Base-by-base conservation (phyloP, 495 filamentous ascomycete genomes). In the Aspergillus sclerotiicarbonarius region DNA sequence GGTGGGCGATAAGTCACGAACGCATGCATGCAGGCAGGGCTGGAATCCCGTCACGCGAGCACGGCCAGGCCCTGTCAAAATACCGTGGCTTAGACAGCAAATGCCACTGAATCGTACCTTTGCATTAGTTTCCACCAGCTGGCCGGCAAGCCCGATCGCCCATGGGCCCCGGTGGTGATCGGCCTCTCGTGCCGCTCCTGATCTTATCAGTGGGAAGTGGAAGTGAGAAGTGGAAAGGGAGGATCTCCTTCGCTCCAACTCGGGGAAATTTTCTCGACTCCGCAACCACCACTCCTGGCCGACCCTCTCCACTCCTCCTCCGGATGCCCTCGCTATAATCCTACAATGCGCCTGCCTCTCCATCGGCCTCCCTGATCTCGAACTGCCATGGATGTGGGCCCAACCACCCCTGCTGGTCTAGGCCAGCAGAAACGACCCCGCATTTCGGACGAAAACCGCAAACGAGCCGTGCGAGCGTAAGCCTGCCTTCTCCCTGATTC, bases 381-480 rank as follows among this genome's bases (percentile, higher is more conserved):
- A 51, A 50, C 56, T 51, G 54, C 50, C 33, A 67, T 67, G 64
- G 70, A 73, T 53, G 51, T 69, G 69, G 64, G 57, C 48, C 60
- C 63, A 53, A 54, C 64, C 57, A 64, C 66, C 49, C 63, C 64
- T 54, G 53, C 67, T 56, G 66, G 66, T 21, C 45, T 56, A 19
- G 68, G 71, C 60, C 71, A 70, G 43, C 71, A 70, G 59, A 79
- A 79, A 60, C 72, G 76, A 64, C 75, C 75, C 57, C 76, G 76
- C 35, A 74, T 79, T 55, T 70, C 76, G 43, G 76, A 79, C 58
- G 76, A 79, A 59, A 76, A 79, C 63, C 73, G 76, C 65, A 79
- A 79, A 60, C 70, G 76, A 62, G 76, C 76, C 43, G 76, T 77
- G 33, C 68, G 76, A 71, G 76, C 76, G 76, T 79, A 67, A 60